A percentile compares a stretch with the other conserved stretches of the same genome.
phyloP scores from a whole-genome alignment of 129 eudicot species.

The carrot (Daucus carota) region DH1_v3.0 NC_030385.2:3155501-3156000 shows the following conservation, averaged over 20 bases:
- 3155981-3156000: background rate
- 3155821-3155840: background rate
- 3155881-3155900: background rate
- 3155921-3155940: background rate
- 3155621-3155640: slow-evolving; percentile 54
- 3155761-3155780: background rate
- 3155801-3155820: background rate
- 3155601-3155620: slow-evolving; percentile 75
- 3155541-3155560: slow-evolving; percentile 98
- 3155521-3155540: slow-evolving; percentile 87
- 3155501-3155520: slow-evolving; percentile 43
- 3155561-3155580: slow-evolving; percentile 97
- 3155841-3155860: background rate
- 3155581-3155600: slow-evolving; percentile 86
- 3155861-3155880: background rate
- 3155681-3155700: background rate
- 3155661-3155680: background rate
- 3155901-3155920: background rate
- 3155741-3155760: background rate
- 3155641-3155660: background rate
- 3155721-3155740: background rate
- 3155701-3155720: background rate
- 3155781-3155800: background rate
- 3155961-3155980: background rate
- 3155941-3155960: background rate